phyloP scores from a whole-genome alignment of 1,139 yeast species.

The Geotrichum reessii region DNA sequence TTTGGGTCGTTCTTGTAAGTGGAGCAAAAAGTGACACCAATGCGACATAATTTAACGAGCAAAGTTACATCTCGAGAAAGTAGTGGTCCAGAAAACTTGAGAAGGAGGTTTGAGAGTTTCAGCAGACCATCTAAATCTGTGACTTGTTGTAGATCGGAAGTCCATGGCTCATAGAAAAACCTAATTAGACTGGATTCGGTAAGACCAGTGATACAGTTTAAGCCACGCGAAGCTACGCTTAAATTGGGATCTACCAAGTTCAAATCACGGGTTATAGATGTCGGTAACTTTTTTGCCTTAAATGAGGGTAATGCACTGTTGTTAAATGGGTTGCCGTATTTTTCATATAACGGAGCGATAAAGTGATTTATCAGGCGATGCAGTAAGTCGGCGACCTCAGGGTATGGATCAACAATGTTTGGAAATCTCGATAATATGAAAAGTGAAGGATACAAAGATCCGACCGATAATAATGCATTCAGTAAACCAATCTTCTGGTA shows the following conservation, averaged over 20 bases:
- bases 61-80: conserved; percentile 48
- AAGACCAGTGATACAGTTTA: conserved; percentile 17
- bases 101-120: conserved; percentile 43
- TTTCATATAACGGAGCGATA: conserved; percentile 47
- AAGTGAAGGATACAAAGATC: conserved; percentile 60
- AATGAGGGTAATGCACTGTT: conserved; percentile 10
- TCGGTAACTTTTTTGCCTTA: conserved; percentile 20
- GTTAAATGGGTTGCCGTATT: conserved; percentile 13
- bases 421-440: conserved; percentile 60
- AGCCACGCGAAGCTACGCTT: conserved; percentile 8
- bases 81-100: conserved; percentile 54
- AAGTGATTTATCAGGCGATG: conserved; percentile 46
- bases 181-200: conserved; percentile 23
- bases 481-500: conserved; percentile 44
- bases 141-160: conserved; percentile 39
- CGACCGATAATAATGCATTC: conserved; percentile 52
- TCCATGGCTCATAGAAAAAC: conserved; percentile 56
- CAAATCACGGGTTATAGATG: conserved; percentile 20
- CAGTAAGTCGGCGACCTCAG: conserved; percentile 47
- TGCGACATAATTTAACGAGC: conserved; percentile 56
- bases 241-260: conserved; percentile 17
- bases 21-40: conserved; percentile 41
- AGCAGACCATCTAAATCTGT: conserved; percentile 44
- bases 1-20: conserved; percentile 25
- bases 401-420: conserved; percentile 52